phyloP scores from a whole-genome alignment of 306 rosid genomes.

The Prunus davidiana region DNA sequence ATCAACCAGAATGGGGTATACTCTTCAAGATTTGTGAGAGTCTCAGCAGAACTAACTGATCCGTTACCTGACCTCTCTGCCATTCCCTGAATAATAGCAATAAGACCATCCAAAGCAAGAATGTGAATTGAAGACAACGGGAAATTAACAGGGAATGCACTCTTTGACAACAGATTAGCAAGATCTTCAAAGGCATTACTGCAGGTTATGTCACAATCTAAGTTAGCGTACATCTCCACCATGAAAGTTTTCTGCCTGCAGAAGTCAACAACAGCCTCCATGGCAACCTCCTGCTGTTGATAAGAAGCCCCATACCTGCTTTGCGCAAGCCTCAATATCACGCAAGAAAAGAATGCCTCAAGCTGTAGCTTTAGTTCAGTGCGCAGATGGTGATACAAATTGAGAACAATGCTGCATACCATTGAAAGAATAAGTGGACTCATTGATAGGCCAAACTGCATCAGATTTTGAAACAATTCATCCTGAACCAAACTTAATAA shows the following conservation, averaged over 20 bases:
- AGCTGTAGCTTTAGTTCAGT: conserved; percentile 82
- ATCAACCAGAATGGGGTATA: conserved; percentile 97
- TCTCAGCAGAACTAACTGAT: conserved; percentile 48
- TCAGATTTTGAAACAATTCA: conserved; percentile 45
- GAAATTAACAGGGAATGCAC: conserved; percentile 87
- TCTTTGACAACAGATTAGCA: conserved; percentile 82
- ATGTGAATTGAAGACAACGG: conserved; percentile 85
- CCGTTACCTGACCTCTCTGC: conserved; percentile 83
- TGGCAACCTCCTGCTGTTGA: conserved; percentile 93
- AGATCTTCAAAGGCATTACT: conserved; percentile 91
- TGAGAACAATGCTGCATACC: conserved; percentile 83
- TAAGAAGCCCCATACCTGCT: conserved; percentile 84
- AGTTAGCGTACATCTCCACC: conserved; percentile 95
- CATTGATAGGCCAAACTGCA: conserved; percentile 52
- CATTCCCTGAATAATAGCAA: conserved; percentile 96
- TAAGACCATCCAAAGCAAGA: conserved; percentile 94
- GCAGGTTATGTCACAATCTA: conserved; percentile 92
- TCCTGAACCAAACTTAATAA: conserved; percentile 43
- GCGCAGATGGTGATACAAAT: conserved; percentile 78
- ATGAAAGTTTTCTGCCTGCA: conserved; percentile 90
- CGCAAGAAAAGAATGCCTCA: conserved; percentile 92
- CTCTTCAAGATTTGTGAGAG: conserved; percentile 68
- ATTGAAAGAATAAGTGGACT: conserved; percentile 85
- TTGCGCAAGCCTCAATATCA: conserved; percentile 86
- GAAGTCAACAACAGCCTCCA: conserved; percentile 93